These are phyloP conservation scores for Xylaria sp. DNA, from an alignment of 2,329 filamentous ascomycete species.

Conservation along the genomic window DNA sequence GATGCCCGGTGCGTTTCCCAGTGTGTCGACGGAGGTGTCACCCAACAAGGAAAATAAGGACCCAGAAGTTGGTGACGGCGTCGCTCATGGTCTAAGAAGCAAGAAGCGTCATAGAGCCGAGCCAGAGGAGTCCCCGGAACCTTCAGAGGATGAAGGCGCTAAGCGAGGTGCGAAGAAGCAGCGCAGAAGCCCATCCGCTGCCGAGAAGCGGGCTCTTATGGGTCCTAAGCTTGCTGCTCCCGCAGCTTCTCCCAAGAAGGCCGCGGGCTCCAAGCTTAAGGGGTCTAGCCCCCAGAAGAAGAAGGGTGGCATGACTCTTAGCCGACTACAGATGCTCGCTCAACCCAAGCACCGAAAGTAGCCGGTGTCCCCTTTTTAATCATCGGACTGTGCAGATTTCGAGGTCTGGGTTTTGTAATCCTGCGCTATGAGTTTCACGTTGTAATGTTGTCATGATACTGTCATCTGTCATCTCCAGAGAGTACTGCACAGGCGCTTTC, in stretches of 20 bases:
- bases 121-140: conserved; percentile 50
- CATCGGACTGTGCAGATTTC: neutral
- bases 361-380: neutral
- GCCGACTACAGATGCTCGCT: conserved; percentile 57
- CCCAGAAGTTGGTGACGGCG: conserved; percentile 33
- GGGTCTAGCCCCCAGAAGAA: conserved; percentile 49
- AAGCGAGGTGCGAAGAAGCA: conserved; percentile 53
- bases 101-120: conserved; percentile 60
- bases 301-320: conserved; percentile 48
- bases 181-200: conserved; percentile 44
- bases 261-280: conserved; percentile 12
- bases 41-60: conserved; percentile 36
- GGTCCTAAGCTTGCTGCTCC: conserved; percentile 42
- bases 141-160: conserved; percentile 40
- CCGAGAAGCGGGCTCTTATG: conserved; percentile 48
- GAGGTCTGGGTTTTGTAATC: conserved; percentile 6
- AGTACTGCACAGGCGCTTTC: neutral
- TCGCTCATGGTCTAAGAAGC: conserved; percentile 58
- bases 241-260: conserved; percentile 35
- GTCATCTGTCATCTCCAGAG: neutral
- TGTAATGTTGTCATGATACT: conserved; percentile 4
- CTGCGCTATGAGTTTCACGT: conserved; percentile 6
- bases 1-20: conserved; percentile 55
- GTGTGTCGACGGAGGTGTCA: conserved; percentile 19
- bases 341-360: conserved; percentile 53